Percentiles rank a stretch among this genome's conserved stretches.
phyloP scores from a whole-genome alignment of 495 filamentous ascomycete species.

The Glarea lozoyensis region DNA sequence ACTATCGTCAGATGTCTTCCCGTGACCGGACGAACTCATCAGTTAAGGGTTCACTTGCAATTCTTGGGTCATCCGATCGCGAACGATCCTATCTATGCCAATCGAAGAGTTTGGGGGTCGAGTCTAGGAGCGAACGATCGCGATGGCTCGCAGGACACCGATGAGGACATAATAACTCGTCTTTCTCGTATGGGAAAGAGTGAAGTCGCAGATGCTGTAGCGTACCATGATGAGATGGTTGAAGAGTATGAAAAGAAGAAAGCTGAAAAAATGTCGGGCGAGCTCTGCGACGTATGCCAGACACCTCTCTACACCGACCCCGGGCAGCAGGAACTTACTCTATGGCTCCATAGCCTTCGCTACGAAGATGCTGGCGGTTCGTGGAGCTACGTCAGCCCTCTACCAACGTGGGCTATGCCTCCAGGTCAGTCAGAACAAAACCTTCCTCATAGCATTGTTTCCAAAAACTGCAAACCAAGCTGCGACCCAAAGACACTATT shows the following conservation, averaged over 20 bases:
- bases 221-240: conserved; percentile 89
- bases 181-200: conserved; percentile 89
- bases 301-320: conserved; percentile 91
- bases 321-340: conserved; percentile 76
- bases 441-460: too few relatives aligned
- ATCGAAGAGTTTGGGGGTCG: conserved; percentile 81
- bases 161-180: conserved; percentile 81
- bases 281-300: conserved; percentile 68
- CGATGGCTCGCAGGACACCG: conserved; percentile 53
- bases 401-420: conserved; percentile 82
- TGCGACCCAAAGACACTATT: too few relatives aligned
- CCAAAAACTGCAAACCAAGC: too few relatives aligned
- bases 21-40: conserved; percentile 88
- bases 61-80: conserved; percentile 90
- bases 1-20: conserved; percentile 92
- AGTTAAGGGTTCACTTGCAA: conserved; percentile 90
- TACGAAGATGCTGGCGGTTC: conserved; percentile 73
- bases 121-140: conserved; percentile 64
- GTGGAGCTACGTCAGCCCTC: conserved; percentile 79
- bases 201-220: conserved; percentile 80
- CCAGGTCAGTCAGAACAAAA: conserved; percentile 29
- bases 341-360: conserved; percentile 85
- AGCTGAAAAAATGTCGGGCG: conserved; percentile 87
- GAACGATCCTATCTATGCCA: conserved; percentile 97
- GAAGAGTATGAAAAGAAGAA: conserved; percentile 74